Conservation (phyloP, 495 filamentous ascomycete genomes). For the Xylaria telfairii region DNA sequence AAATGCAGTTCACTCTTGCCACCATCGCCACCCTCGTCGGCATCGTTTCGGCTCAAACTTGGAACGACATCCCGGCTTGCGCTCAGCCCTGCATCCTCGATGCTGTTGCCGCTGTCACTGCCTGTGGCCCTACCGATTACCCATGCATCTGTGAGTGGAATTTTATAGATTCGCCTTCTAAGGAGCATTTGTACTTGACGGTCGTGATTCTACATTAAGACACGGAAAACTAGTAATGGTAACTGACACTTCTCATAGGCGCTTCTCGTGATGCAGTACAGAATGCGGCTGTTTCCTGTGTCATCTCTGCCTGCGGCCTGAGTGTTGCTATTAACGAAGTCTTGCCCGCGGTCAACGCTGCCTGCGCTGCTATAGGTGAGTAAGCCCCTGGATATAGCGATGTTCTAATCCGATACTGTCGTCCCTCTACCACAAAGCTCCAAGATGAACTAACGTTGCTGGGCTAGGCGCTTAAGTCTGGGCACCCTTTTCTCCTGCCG, state of each 20-base stretch:
- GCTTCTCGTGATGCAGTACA: not conserved
- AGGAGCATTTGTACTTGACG: not conserved
- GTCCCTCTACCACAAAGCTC: not conserved
- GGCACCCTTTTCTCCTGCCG: not conserved
- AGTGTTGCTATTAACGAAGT: not conserved
- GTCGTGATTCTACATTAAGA: not conserved
- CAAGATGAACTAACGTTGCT: not conserved
- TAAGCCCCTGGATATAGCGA: not conserved
- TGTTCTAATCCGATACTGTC: not conserved
- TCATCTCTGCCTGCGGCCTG: constrained; percentile 5
- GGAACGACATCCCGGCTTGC: constrained; percentile 20
- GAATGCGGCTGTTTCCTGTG: not conserved
- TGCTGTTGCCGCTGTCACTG: not conserved
- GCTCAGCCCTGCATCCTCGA: constrained; percentile 14
- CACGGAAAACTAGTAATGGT: not conserved
- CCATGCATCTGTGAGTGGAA: constrained; percentile 5
- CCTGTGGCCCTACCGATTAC: constrained; percentile 11
- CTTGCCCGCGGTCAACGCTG: constrained; percentile 16
- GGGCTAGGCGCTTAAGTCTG: not conserved
- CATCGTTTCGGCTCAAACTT: constrained; percentile 15
- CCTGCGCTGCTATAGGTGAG: constrained; percentile 7
- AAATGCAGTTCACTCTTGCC: constrained; percentile 13
- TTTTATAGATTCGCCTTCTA: too few relatives aligned
- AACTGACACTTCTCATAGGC: not conserved
- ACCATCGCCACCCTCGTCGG: constrained; percentile 7